Conservation (phyloP, 495 filamentous ascomycete species). For the Lentithecium fluviatile region DNA sequence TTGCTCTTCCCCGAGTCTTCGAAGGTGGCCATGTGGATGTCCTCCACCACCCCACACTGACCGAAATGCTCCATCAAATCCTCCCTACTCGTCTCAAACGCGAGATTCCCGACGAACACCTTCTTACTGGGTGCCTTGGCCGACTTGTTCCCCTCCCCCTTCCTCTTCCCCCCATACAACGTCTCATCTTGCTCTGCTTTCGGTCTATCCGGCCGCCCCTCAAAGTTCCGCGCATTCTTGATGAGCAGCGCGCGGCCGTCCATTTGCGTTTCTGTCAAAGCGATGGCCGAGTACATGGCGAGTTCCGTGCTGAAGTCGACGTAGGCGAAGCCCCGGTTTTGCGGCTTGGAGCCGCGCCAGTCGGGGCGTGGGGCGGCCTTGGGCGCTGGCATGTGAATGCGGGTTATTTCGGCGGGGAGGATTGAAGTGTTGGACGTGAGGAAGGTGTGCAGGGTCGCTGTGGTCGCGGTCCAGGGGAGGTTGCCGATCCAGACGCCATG, state of each 20-base stretch:
- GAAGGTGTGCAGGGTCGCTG: constrained; percentile 70
- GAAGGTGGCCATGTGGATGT: constrained; percentile 87
- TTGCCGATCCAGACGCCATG: constrained; percentile 96
- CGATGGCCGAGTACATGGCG: constrained; percentile 69
- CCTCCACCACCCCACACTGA: constrained; percentile 74
- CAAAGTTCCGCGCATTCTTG: constrained; percentile 83
- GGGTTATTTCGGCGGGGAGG: constrained; percentile 67
- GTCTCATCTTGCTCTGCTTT: constrained; percentile 43
- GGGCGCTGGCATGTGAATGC: constrained; percentile 71
- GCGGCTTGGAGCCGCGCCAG: constrained; percentile 49
- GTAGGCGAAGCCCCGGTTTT: constrained; percentile 92
- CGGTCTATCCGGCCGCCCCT: constrained; percentile 67
- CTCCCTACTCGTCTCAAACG: constrained; percentile 81
- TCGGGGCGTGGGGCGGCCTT: constrained; percentile 36
- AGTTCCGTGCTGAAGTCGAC: constrained; percentile 78
- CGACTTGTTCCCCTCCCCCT: constrained; percentile 26
- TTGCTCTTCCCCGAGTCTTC: constrained; percentile 98
- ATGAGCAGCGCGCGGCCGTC: constrained; percentile 78
- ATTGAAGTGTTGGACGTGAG: constrained; percentile 69
- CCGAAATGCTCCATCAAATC: constrained; percentile 73
- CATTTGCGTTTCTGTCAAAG: constrained; percentile 74
- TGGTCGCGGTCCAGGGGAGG: constrained; percentile 73
- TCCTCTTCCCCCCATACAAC: constrained; percentile 2
- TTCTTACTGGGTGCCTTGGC: constrained; percentile 66
- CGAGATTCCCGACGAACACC: constrained; percentile 89